phyloP scores from a whole-genome alignment of 1,284 basidiomycete genomes.

The Ustilago vetiveriae region DNA sequence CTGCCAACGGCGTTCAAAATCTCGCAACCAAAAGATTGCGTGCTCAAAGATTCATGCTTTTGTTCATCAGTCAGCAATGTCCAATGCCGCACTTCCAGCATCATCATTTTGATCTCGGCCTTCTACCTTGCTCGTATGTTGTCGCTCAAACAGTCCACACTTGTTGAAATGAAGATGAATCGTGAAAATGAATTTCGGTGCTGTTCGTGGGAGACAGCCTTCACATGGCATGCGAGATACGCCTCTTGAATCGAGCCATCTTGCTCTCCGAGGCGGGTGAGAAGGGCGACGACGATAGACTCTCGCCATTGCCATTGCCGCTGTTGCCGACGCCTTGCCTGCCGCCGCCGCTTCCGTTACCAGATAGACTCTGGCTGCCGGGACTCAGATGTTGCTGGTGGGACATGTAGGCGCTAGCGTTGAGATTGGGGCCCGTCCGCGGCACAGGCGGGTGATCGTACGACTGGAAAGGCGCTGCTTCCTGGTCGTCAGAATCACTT shows the following conservation, averaged over 20 bases:
- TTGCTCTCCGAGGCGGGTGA: conserved; percentile 26
- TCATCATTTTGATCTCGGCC: no score
- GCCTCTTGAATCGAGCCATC: conserved; percentile 33
- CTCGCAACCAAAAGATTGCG: no score
- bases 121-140: no score
- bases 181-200: neutral
- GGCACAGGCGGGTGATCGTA: conserved; percentile 24
- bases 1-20: no score
- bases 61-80: neutral
- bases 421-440: conserved; percentile 41
- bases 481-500: conserved; percentile 26
- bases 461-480: conserved; percentile 25
- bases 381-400: conserved; percentile 21
- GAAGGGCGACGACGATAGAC: conserved; percentile 6
- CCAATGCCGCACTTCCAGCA: no score
- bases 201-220: neutral
- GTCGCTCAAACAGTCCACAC: no score
- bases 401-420: conserved; percentile 39
- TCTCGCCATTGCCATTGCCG: neutral
- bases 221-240: conserved; percentile 41
- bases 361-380: neutral
- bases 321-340: conserved; percentile 8
- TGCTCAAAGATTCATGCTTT: neutral
- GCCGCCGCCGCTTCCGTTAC: neutral
- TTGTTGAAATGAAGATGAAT: neutral